A percentile compares a stretch with the other conserved stretches of the same genome.
Conservation (phyloP, 2,329 filamentous ascomycete genomes). For the Monilinia vaccinii-corymbosi region DNA sequence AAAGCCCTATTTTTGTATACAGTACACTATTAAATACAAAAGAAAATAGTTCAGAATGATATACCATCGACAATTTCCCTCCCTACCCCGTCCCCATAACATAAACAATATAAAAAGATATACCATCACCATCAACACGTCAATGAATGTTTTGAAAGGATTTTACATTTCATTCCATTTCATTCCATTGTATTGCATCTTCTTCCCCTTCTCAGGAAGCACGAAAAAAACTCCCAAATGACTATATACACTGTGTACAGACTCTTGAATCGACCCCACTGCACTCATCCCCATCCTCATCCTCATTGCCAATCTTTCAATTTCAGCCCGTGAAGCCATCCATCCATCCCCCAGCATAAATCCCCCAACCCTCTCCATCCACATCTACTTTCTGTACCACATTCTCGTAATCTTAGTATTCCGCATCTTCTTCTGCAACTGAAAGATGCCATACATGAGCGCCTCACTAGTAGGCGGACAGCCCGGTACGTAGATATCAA, state of each 20-base stretch:
- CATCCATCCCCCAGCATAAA: not conserved
- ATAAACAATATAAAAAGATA: too few relatives aligned
- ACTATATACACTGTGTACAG: slow-evolving; percentile 7
- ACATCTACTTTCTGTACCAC: slow-evolving; percentile 15
- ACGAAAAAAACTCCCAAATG: not conserved
- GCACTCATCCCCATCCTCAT: not conserved
- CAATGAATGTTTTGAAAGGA: too few relatives aligned
- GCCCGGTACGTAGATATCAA: slow-evolving; percentile 72
- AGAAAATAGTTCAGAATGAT: too few relatives aligned
- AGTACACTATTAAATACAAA: too few relatives aligned
- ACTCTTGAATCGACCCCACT: not conserved
- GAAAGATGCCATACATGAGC: slow-evolving; percentile 43
- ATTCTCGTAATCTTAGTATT: slow-evolving; percentile 15
- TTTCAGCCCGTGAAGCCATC: not conserved
- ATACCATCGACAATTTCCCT: too few relatives aligned
- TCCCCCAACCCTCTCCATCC: not conserved
- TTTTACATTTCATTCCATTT: not conserved
- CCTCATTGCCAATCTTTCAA: not conserved
- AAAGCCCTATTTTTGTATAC: too few relatives aligned
- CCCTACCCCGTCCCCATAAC: too few relatives aligned
- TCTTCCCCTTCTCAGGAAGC: not conserved
- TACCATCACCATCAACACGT: too few relatives aligned
- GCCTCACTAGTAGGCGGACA: slow-evolving; percentile 56
- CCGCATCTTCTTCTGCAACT: slow-evolving; percentile 15
- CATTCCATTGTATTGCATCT: not conserved